Base-by-base conservation (phyloP, 164 flowering plant genomes). In the Vitis rotundifolia region DNA sequence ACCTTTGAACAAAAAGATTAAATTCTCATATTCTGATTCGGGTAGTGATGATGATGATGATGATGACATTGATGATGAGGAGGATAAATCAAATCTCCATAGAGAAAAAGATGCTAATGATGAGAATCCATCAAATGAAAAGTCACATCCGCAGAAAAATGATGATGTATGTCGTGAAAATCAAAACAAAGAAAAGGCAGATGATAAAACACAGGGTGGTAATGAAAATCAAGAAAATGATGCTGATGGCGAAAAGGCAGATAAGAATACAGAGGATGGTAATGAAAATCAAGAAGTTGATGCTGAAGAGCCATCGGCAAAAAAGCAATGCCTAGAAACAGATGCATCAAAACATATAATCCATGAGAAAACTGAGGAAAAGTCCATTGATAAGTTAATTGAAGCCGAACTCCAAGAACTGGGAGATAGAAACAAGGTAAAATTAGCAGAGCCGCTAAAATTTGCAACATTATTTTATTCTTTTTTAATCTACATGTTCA, bases 321-420 rank as follows among this genome's bases (percentile, higher is more conserved):
- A 89, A 85, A 92, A 84, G 67, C 90, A 85, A 62, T 79, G 83
- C 56, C 60, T 80, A 10, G 90, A 82, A 62, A 59, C 71, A 37
- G 71, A 44, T 66, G 56, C 70, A 66, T 16, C 80, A 59, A 77
- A 83, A 55, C 15, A 49, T 70, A 71, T 56, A 56, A 72, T 55
- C 16, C 22, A n/a, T 54, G 66, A 66, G 14, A 73, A 78, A 59
- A 69, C 63, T 69, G 86, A 82, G 72, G 79, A 85, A 71, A 81
- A 81, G 76, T 88, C 94, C 57, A 78, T 91, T 82, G 99, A 95
- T 84, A 78, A 81, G 81, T 76, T 86, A 53, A 90, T 91, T 85
- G 99, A 95, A 69, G 98, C 72, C 28, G 98, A 93, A 79, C 82
- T 95, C 6, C 67, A 85, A 70, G 94, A 93, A 76, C 76, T 95